Base-by-base conservation (phyloP, 2,329 filamentous ascomycete species). In the Lecanicillium sp. region DNA sequence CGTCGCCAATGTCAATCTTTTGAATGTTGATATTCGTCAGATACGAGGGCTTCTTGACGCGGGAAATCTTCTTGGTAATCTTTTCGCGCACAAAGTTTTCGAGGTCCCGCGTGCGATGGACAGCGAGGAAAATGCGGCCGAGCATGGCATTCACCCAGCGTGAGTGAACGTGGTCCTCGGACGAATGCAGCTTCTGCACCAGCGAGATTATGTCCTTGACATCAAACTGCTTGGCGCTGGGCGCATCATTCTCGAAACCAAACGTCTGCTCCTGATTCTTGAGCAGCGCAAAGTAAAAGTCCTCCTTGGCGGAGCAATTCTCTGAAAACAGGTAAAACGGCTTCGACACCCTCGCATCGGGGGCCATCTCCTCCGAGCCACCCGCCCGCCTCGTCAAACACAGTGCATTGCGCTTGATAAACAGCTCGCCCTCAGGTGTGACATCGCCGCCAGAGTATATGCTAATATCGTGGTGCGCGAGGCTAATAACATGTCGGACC, bases 291-390 rank as follows among this genome's bases (percentile, higher is more conserved):
- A 95, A 90, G 59, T 98, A 98, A 62, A 98, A 97, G 57, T 98
- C 92, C 60, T 98, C 92, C 60, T 98, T 98, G 33, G 92, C 87
- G 0, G 89, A 95, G 57, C 87, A 87, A 53, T 94, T 95, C 49
- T 97, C 88, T 0, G 87, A 94, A 60, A 97, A 98, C 4, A 98
- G 69, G 55, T 81, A 97, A 63, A 96, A 97, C 0, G 92, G 88
- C 49, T 86, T 89, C 6, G 86, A 81, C 3, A 74, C 55, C 25
- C 68, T 69, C 28, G 59, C 65, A 46, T 81, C 77, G 4, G 75
- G 71, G 3, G 71, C 64, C 19, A 71, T 50, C 13, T 29, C 19
- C 25, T 81, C 77, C 18, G 66, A 64, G 18, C 67, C 67, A 22
- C 73, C 69, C 25, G 63, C 58, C 52, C 76, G 82, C 49, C 87